Evolutionary conservation across 2,329 filamentous ascomycete genomes (phyloP), one percentile per base, ranked within the genome.

Genomic region (Arthrobotrys megalospora): DNA sequence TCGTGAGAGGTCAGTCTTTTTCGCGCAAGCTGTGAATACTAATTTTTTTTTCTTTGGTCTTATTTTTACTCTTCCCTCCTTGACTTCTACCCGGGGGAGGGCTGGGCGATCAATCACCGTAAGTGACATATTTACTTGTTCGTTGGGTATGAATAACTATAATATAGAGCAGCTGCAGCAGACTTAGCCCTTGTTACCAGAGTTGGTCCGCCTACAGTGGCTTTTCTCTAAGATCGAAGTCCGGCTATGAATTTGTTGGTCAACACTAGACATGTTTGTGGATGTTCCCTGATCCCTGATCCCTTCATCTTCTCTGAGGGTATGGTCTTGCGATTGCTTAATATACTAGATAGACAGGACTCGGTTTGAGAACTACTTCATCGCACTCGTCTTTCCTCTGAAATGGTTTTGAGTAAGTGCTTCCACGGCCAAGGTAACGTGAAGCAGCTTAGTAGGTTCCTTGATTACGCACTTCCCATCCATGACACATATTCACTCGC

Each of bases 1-100:
- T 63, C 41, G 21, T 64, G 41, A 67, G 75, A 78, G 75, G 75
- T 78, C 62, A 78, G 75, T 78, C 65, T 52, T 67, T 63, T 69
- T 77, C 66, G 50, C 16, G 66, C 36, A 43, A 43, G 43, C 50
- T 47, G 21, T 67, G 41, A 64, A 50, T 55, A 63, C 73, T 77
- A 77, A 77, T 77, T 21, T 16, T 48, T 77, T 21, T 16, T 48
- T 45, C 48, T 41, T 38, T 41, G 14, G 24, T 2, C 11, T 53
- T 41, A 47, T 19, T 12, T 47, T 43, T 60, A 36, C 19, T 19
- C n/a, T 32, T 3, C 16, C 36, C 6, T 32, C 50, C 8, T 52
- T 55, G 8, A 24, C 16, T 21, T 28, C 38, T 52, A 6, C 55
- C 24, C 12, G 19, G 19, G 19, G 3, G 60, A 45, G 34, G 38